Evolutionary conservation across 495 filamentous ascomycete species (phyloP).

Genomic region (Aspergillus egyptiacus): DNA sequence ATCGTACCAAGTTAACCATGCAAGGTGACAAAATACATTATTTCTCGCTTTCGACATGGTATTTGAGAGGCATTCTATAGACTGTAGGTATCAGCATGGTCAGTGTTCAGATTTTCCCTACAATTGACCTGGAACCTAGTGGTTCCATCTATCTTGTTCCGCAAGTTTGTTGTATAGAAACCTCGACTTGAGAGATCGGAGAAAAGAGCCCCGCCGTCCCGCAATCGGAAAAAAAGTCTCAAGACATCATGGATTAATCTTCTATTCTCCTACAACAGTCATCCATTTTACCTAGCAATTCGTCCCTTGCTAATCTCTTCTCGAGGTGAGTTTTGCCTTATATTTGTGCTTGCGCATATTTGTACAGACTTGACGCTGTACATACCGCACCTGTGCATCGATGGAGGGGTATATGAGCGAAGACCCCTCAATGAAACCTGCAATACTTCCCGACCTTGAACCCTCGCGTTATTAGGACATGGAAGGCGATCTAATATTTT

Average conservation of each 20-base stretch:
- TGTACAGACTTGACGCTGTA: neutral
- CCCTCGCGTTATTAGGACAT: neutral
- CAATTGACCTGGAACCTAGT: too few relatives aligned
- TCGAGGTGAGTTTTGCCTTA: slow-evolving; percentile 5
- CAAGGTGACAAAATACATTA: too few relatives aligned
- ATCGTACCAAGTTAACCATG: too few relatives aligned
- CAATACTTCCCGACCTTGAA: neutral
- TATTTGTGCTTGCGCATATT: neutral
- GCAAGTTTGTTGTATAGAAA: slow-evolving; percentile 2
- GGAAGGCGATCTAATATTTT: neutral
- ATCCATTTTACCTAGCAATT: slow-evolving; percentile 20
- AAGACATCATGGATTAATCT: neutral
- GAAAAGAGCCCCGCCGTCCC: slow-evolving; percentile 16
- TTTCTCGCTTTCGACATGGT: too few relatives aligned
- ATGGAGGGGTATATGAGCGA: slow-evolving; percentile 2
- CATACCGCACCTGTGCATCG: neutral
- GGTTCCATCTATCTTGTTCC: too few relatives aligned
- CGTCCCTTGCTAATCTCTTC: slow-evolving; percentile 26
- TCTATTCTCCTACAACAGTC: neutral
- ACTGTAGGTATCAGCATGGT: too few relatives aligned
- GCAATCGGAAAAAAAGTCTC: slow-evolving; percentile 14
- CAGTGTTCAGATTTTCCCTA: too few relatives aligned
- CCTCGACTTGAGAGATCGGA: slow-evolving; percentile 14
- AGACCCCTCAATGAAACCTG: slow-evolving; percentile 2
- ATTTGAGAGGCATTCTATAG: too few relatives aligned